Evolutionary conservation across 2,329 filamentous ascomycete genomes (phyloP), one percentile per base, ranked within the genome.

Genomic region (Macrophomina pseudophaseolina): DNA sequence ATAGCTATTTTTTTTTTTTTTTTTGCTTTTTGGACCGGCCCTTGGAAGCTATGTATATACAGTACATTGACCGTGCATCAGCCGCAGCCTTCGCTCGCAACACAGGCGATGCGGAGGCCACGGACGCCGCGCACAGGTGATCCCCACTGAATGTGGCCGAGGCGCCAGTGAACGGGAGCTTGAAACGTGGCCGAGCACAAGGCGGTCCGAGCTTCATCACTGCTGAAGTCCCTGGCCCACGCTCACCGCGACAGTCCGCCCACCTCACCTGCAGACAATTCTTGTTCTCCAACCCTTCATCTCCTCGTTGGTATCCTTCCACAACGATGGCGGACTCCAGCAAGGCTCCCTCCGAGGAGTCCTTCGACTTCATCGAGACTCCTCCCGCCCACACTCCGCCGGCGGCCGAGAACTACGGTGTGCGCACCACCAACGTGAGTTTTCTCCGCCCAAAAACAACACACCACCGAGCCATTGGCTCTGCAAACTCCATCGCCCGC

Each of bases 281-380:
- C 49, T 48, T 49, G 62, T 71, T 73, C 30, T 97, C 35, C 63
- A 48, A 40, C 53, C 51, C 9, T 18, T 3, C 23, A 23, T 23
- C 23, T 23, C 23, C 44, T n/a, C 42, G 11, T 38, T n/a, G 16
- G 18, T 58, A 35, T 35, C 28, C 18, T 14, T 28, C 48, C 12
- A 42, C 67, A 67, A 72, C 68, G 65, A 75, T 74, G 70, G 70
- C 73, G 68, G 76, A 74, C 68, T 74, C 75, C 71, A 75, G 73
- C 69, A 75, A 74, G 68, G 63, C 73, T 66, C 72, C 76, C 68
- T 80, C 81, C 49, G 84, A 85, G 76, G 82, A 85, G 71, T 81
- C 80, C 32, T 90, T 91, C 76, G 88, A 91, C 79, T 91, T 90
- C 77, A 85, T 90, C 70, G 82, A 87, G 73, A 90, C 87, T 73